Conservation (phyloP, 2,329 filamentous ascomycete genomes). For the Venturia nashicola region DNA sequence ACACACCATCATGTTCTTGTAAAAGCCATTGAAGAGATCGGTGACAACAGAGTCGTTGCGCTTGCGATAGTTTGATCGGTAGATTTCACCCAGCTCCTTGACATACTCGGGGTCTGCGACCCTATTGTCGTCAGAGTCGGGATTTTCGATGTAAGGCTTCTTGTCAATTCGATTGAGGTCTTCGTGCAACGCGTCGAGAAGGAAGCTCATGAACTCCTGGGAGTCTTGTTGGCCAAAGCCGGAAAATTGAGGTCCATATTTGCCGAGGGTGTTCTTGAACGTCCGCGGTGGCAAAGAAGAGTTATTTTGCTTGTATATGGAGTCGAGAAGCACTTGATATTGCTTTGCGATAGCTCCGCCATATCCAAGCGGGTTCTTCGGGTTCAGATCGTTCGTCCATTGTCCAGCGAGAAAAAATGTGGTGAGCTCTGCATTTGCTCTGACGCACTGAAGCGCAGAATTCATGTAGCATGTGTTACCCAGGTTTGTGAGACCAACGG, state of each 20-base stretch:
- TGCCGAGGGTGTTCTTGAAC: constrained; percentile 74
- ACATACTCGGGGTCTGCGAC: constrained; percentile 72
- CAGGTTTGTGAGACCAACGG: constrained; percentile 75
- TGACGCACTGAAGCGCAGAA: constrained; percentile 86
- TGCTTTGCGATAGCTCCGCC: constrained; percentile 75
- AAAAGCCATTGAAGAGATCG: constrained; percentile 93
- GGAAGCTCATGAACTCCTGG: constrained; percentile 89
- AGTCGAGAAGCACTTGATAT: constrained; percentile 63
- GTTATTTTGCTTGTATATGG: constrained; percentile 62
- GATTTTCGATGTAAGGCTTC: constrained; percentile 96
- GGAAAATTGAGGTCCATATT: constrained; percentile 73
- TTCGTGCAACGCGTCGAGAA: constrained; percentile 89
- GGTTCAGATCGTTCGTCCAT: constrained; percentile 72
- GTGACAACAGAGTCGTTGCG: constrained; percentile 92
- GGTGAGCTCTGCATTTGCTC: constrained; percentile 85
- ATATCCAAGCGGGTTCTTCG: constrained; percentile 72
- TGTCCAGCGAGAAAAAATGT: constrained; percentile 56
- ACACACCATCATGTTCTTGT: constrained; percentile 93
- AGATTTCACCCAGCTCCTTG: constrained; percentile 70
- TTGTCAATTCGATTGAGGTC: constrained; percentile 87
- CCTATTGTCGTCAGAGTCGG: constrained; percentile 94
- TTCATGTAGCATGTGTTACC: constrained; percentile 99
- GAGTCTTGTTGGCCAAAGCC: constrained; percentile 96
- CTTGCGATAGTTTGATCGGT: constrained; percentile 83
- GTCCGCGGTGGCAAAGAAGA: constrained; percentile 52